A percentile compares a stretch with the other conserved stretches of the same genome.
Conservation (phyloP, 2,329 filamentous ascomycete species). For the Pyrenochaeta sp. region DNA sequence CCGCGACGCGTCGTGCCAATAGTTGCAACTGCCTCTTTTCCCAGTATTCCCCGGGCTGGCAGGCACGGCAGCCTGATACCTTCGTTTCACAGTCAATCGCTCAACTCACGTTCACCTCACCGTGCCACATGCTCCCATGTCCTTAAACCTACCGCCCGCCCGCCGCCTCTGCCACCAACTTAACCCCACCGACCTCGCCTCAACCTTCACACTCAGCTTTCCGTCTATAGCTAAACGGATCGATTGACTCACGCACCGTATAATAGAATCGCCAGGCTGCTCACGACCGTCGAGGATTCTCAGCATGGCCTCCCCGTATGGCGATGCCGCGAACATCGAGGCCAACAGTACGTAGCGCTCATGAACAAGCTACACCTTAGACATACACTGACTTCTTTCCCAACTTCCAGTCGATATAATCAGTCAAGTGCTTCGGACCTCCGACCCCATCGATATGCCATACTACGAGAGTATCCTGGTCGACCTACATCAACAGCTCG, state of each 20-base stretch:
- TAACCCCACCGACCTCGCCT: not conserved
- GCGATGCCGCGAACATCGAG: not conserved
- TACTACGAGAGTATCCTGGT: constrained; percentile 8
- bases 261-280: not conserved
- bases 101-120: constrained; percentile 4
- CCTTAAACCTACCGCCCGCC: constrained; percentile 1
- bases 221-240: not conserved
- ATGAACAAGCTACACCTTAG: not conserved
- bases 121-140: not conserved
- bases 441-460: constrained; percentile 2
- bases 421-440: constrained; percentile 4
- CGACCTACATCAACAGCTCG: constrained; percentile 2
- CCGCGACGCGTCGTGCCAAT: constrained; percentile 16
- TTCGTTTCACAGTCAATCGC: constrained; percentile 8
- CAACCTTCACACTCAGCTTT: not conserved
- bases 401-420: constrained; percentile 9
- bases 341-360: not conserved
- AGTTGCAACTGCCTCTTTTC: constrained; percentile 1
- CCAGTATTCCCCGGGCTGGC: not conserved
- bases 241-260: not conserved
- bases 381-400: not conserved
- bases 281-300: not conserved
- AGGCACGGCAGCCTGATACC: constrained; percentile 11
- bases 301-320: not conserved
- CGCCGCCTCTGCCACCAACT: constrained; percentile 4